A percentile compares a stretch with the other conserved stretches of the same genome.
Evolutionary conservation across 306 rosid genomes (phyloP).

Genomic region (Fagus crenata): DNA sequence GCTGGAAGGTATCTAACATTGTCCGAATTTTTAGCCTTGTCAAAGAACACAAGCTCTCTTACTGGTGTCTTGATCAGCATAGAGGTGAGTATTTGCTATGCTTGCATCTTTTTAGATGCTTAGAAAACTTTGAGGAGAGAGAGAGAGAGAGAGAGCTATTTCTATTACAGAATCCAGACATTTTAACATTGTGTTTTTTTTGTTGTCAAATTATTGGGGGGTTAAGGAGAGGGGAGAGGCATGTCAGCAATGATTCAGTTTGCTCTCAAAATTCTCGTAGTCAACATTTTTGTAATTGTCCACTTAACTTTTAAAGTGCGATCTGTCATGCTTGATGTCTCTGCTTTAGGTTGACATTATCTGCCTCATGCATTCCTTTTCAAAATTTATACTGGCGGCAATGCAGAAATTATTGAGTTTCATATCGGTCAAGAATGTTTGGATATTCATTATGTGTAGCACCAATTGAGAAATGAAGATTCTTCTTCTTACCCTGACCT

Average conservation of each 20-base stretch:
- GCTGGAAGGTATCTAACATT: constrained; percentile 52
- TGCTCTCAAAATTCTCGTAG: not conserved
- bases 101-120: not conserved
- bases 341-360: constrained; percentile 11
- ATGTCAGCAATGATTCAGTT: not conserved
- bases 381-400: not conserved
- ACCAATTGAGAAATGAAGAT: not conserved
- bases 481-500: constrained; percentile 7
- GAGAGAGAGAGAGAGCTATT: not conserved
- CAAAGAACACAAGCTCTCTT: constrained; percentile 64
- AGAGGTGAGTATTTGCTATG: constrained; percentile 54
- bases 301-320: not conserved
- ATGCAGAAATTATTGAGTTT: not conserved
- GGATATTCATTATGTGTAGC: not conserved
- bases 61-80: constrained; percentile 65
- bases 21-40: constrained; percentile 71
- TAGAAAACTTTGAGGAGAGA: not conserved
- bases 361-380: not conserved
- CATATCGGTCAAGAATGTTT: constrained; percentile 11
- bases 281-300: not conserved
- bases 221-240: not conserved
- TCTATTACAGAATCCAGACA: not conserved
- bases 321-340: constrained; percentile 1
- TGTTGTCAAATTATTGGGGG: not conserved
- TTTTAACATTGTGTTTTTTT: not conserved